A percentile compares a stretch with the other conserved stretches of the same genome.
These are phyloP conservation scores for Phytophthora sp. DNA, from an alignment of 352 stramenopile genomes.

Conservation along the genomic window DNA sequence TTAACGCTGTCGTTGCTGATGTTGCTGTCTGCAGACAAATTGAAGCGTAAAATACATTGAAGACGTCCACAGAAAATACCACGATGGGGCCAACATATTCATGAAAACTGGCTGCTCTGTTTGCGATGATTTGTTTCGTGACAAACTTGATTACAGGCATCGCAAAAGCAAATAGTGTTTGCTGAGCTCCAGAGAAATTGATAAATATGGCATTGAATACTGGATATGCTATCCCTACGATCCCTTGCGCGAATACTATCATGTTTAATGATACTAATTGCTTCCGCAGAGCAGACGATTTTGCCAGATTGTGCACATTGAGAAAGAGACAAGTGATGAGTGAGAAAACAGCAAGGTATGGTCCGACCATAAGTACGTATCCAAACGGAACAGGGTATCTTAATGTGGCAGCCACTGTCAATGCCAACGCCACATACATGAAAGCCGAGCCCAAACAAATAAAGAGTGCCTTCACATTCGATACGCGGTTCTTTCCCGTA, in stretches of 20 bases:
- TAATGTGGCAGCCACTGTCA: not conserved
- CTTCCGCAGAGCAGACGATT: not conserved
- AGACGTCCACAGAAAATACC: not conserved
- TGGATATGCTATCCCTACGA: not conserved
- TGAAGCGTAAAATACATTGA: not conserved
- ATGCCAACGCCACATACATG: not conserved
- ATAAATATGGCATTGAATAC: not conserved
- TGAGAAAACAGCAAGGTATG: not conserved
- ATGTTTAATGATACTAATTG: not conserved
- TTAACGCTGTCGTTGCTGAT: not conserved
- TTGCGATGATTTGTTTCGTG: not conserved
- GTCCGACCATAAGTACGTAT: not conserved
- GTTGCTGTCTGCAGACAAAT: slow-evolving; percentile 1
- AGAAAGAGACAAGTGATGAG: not conserved
- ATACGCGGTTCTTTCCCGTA: not conserved
- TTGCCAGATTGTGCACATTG: not conserved
- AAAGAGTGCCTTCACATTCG: not conserved
- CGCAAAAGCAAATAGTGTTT: not conserved
- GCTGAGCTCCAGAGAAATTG: not conserved
- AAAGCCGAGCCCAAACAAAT: not conserved
- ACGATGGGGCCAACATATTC: not conserved
- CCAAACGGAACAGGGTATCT: not conserved
- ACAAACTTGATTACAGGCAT: not conserved
- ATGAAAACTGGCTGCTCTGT: not conserved
- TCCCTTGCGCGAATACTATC: not conserved